Base-by-base conservation (phyloP, 23 red algal genomes). In the Pyropia haitanensis region DNA sequence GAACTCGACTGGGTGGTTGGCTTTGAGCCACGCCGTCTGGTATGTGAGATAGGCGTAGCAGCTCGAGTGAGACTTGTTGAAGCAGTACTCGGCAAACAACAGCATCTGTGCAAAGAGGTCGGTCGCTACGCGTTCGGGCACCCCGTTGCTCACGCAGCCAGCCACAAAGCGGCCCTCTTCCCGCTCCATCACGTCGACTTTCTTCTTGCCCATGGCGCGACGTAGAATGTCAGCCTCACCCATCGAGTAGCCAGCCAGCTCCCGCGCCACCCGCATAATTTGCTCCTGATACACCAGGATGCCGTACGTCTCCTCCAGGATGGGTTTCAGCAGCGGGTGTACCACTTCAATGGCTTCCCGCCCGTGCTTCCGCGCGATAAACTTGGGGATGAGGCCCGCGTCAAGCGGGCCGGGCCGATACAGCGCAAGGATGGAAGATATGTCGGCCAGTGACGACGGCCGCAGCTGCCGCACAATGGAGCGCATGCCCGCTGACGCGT, bases 231-330 rank as follows among this genome's bases (percentile, higher is more conserved):
- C 92, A 15, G 92, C 92, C 63, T 96, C 79, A 18, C 92, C 85
- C 58, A 96, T 51, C 17, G 79, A 78, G 68, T 96, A 96, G n/a
- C 92, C 92, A 18, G 83, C 92, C 57, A 96, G 60, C 63, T 85
- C 78, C 56, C 83, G 68, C 18, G 92, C 92, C 2, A 96, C 77
- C n/a, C 75, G 76, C 92, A 96, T 96, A 30, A 96, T 96, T 55
- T 96, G 92, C 76, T 96, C 92, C 64, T 96, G 92, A 77, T 96
- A 96, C 14, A 96, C 81, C 68, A 96, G 65, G 57, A 96, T 77
- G 15, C 92, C 92, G 72, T 96, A 96, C 1, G 92, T 96, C 50
- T 88, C 86, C 17, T 75, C 54, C 0, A 96, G 70, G 60, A 96
- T 96, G 17, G 92, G 85, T 26, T 89, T 64, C 16, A 96, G 80